Evolutionary conservation across 371 early-diverging fungal genomes (phyloP), one percentile per base, ranked within the genome.

Genomic region (Dinochytrium kinnereticum): DNA sequence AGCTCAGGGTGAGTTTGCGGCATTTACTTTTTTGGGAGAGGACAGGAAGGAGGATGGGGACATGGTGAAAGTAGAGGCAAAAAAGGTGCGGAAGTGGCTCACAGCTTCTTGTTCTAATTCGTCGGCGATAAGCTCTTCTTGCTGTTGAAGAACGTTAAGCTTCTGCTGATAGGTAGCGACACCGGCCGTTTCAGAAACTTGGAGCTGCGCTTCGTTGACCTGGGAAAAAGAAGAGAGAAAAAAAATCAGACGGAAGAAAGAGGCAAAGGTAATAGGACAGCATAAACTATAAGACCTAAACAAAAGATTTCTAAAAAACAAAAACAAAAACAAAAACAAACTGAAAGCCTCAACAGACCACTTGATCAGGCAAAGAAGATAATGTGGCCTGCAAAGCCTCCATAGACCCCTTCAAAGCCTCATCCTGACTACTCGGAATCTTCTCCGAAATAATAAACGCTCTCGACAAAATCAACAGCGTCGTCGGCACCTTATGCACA

Each of bases 321-420:
- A 50, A 19, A 70, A 76, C 31, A 44, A 49, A 26, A 51, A n/a
- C n/a, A 69, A 71, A 7, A 40, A 71, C 28, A 50, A 55, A 31
- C 13, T 7, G 24, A 44, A 69, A 69, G 34, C 17, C 69, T 50
- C 79, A 73, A 72, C 79, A 79, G 26, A 95, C 90, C 70, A 96
- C 86, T 73, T 92, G 92, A 69, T 96, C 93, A 2, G 98, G 98
- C 76, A 98, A 86, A 65, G 94, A 91, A 50, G 92, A 91, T 53
- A 98, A 89, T 0, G 98, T 95, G n/a, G 95, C 96, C 79, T 94
- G 95, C 73, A 98, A 85, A 0, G 95, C 96, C 70, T 96, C 97
- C 0, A 89, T 86, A 59, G 81, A 76, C n/a, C 77, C 75, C 65
- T 78, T 69, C 39, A 82, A 64, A 2, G 81, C 77, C 59, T 79